Evolutionary conservation across 257 asterid genomes (phyloP).

Genomic region (Echium plantagineum): DNA sequence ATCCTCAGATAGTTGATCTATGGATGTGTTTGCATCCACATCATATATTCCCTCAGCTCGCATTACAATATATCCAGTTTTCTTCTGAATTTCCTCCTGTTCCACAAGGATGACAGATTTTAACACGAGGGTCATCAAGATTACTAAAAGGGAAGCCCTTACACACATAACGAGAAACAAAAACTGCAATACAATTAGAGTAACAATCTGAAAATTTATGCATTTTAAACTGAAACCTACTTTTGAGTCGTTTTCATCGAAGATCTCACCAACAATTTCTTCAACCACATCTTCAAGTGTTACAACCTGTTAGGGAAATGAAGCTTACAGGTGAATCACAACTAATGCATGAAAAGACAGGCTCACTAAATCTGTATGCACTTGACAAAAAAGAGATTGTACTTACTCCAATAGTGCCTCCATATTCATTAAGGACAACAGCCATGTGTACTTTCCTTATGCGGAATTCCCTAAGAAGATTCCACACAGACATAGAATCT

Average conservation of each 20-base stretch:
- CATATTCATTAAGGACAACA: slow-evolving; percentile 97
- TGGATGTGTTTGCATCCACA: slow-evolving; percentile 96
- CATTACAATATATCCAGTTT: slow-evolving; percentile 94
- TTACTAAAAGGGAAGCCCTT: neutral
- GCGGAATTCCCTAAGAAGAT: slow-evolving; percentile 97
- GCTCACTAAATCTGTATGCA: neutral
- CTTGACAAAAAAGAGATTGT: slow-evolving; percentile 4
- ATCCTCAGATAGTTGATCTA: slow-evolving; percentile 94
- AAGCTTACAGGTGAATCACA: slow-evolving; percentile 11
- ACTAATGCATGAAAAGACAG: neutral
- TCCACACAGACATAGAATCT: slow-evolving; percentile 99
- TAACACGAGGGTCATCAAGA: neutral
- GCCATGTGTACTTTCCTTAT: slow-evolving; percentile 99
- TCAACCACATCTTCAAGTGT: slow-evolving; percentile 99
- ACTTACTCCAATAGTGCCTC: slow-evolving; percentile 97
- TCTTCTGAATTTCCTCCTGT: slow-evolving; percentile 98
- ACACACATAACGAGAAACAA: neutral
- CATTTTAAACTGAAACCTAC: slow-evolving; percentile 30
- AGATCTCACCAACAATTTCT: slow-evolving; percentile 98
- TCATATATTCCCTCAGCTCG: slow-evolving; percentile 93
- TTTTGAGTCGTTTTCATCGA: slow-evolving; percentile 95
- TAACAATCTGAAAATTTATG: neutral
- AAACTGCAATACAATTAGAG: neutral
- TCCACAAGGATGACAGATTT: slow-evolving; percentile 7
- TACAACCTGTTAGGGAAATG: slow-evolving; percentile 51